These are phyloP conservation scores for Penicillium hordei DNA, from an alignment of 2,329 filamentous ascomycete genomes.

Conservation along the genomic window DNA sequence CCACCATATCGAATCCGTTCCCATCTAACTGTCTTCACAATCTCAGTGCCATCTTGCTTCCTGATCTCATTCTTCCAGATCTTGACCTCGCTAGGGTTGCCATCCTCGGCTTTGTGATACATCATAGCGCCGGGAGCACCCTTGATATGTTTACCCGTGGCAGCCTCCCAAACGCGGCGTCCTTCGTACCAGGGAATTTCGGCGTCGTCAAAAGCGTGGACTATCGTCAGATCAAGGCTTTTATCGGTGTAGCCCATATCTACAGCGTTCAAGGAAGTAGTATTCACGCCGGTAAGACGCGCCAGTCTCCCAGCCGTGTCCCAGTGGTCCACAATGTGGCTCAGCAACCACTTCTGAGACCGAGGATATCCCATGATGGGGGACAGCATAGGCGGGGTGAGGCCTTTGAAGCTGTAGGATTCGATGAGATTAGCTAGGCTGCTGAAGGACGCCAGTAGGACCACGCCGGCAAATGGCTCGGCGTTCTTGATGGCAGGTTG, in stretches of 20 bases:
- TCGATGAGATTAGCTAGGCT: conserved; percentile 70
- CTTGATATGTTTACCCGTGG: conserved; percentile 32
- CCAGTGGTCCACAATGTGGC: conserved; percentile 78
- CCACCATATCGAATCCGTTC: conserved; percentile 47
- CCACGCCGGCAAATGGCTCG: conserved; percentile 72
- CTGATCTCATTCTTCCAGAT: conserved; percentile 39
- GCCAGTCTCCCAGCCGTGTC: conserved; percentile 65
- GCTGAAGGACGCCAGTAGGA: conserved; percentile 79
- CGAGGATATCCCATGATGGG: conserved; percentile 69
- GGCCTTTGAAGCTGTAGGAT: conserved; percentile 74
- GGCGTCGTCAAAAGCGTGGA: conserved; percentile 78
- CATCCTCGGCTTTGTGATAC: conserved; percentile 29
- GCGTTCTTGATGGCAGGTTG: conserved; percentile 45
- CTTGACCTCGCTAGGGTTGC: conserved; percentile 35
- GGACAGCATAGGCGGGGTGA: conserved; percentile 71
- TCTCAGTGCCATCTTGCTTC: conserved; percentile 14
- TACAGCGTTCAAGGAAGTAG: conserved; percentile 45
- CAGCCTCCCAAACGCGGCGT: conserved; percentile 40
- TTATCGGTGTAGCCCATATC: conserved; percentile 52
- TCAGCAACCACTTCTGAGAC: conserved; percentile 60
- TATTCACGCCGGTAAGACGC: conserved; percentile 37
- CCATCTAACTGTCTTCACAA: conserved; percentile 45
- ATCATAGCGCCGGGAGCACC: conserved; percentile 30
- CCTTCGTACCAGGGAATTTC: conserved; percentile 71
- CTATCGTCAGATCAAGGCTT: conserved; percentile 64